phyloP scores from a whole-genome alignment of 495 filamentous ascomycete species.

The Aspergillus nidulans region DNA sequence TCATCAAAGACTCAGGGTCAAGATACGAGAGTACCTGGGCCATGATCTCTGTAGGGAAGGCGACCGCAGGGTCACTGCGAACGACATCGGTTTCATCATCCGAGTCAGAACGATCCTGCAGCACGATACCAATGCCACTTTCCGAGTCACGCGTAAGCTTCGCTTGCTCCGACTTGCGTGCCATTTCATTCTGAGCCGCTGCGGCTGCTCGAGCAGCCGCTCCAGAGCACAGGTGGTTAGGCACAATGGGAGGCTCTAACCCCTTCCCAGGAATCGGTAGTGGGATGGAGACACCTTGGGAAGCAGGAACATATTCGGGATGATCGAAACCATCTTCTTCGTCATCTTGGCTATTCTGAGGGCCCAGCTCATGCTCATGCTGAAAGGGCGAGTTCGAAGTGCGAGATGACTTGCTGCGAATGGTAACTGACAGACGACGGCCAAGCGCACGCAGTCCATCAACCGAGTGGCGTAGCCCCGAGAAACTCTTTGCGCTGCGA shows the following conservation, averaged over 20 bases:
- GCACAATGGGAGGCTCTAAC: conserved; percentile 37
- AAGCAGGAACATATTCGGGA: conserved; percentile 36
- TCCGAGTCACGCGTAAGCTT: conserved; percentile 55
- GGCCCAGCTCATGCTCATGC: conserved; percentile 11
- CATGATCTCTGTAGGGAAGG: conserved; percentile 67
- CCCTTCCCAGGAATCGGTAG: conserved; percentile 40
- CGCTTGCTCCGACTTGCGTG: conserved; percentile 35
- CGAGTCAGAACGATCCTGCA: conserved; percentile 48
- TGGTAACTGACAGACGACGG: conserved; percentile 41
- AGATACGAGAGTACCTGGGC: conserved; percentile 68
- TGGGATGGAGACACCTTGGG: conserved; percentile 34
- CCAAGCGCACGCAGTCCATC: conserved; percentile 43
- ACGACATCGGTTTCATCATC: conserved; percentile 39
- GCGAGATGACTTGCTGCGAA: conserved; percentile 40
- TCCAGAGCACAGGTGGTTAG: conserved; percentile 48
- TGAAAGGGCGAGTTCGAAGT: conserved; percentile 22
- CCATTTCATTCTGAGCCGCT: conserved; percentile 35
- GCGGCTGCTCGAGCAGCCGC: conserved; percentile 27
- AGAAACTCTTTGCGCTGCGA: conserved; percentile 44
- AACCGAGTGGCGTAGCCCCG: conserved; percentile 40
- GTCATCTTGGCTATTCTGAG: not conserved
- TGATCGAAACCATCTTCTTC: conserved; percentile 33
- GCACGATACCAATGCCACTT: conserved; percentile 76
- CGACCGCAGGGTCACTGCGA: conserved; percentile 58
- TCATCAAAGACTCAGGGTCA: conserved; percentile 61